Evolutionary conservation across 2,329 filamentous ascomycete species (phyloP).

Genomic region (Fusarium sp.): DNA sequence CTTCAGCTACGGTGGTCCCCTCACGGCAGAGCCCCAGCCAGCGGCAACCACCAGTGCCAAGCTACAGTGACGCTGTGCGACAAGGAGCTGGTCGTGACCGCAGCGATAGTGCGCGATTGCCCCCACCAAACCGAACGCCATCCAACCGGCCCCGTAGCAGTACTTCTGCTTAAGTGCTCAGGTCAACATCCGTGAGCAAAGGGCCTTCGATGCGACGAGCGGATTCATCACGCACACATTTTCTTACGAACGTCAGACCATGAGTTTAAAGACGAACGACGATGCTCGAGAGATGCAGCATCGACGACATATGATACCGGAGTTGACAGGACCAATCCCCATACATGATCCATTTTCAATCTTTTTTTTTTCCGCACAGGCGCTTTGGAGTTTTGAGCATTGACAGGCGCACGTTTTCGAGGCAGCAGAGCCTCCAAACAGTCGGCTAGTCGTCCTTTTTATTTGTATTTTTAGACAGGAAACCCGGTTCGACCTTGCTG

Average conservation of each 20-base stretch:
- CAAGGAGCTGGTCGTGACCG: slow-evolving; percentile 58
- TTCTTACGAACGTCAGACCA: slow-evolving; percentile 8
- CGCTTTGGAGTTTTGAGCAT: slow-evolving; percentile 48
- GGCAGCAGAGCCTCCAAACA: slow-evolving; percentile 19
- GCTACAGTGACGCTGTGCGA: slow-evolving; percentile 80
- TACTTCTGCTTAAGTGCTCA: slow-evolving; percentile 29
- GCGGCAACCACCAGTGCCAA: slow-evolving; percentile 77
- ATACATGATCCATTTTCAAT: slow-evolving; percentile 45
- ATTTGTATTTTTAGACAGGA: slow-evolving; percentile 41
- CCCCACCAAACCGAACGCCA: slow-evolving; percentile 29
- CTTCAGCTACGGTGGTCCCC: slow-evolving; percentile 57
- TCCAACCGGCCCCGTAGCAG: slow-evolving; percentile 40
- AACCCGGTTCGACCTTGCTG: slow-evolving; percentile 24
- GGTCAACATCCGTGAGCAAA: background rate
- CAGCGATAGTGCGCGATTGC: slow-evolving; percentile 43
- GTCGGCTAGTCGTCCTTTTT: slow-evolving; percentile 19
- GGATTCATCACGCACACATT: background rate
- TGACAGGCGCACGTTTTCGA: slow-evolving; percentile 33
- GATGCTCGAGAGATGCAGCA: slow-evolving; percentile 29
- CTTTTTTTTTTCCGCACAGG: slow-evolving; percentile 44
- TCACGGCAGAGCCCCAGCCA: slow-evolving; percentile 41
- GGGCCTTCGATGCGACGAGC: background rate
- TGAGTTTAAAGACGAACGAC: slow-evolving; percentile 23
- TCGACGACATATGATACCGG: slow-evolving; percentile 40
- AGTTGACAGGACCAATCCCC: slow-evolving; percentile 40